Conservation (phyloP, 1,139 yeast genomes). For the Meyerozyma smithsonii region DNA sequence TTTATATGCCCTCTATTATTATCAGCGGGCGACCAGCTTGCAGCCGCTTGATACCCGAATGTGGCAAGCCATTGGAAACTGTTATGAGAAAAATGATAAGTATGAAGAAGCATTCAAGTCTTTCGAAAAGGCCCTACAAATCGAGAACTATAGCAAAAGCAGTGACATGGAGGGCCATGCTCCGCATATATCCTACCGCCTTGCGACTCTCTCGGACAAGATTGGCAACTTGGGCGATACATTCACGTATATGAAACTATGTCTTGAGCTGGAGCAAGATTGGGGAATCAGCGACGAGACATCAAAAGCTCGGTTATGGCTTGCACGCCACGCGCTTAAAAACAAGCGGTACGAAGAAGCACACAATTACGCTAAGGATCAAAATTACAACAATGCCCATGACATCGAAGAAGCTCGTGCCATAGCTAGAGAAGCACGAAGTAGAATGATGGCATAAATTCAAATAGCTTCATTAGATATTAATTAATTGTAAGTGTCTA, state of each 20-base stretch:
- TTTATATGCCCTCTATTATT: constrained; percentile 84
- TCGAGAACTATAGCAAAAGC: constrained; percentile 30
- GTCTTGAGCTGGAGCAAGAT: constrained; percentile 62
- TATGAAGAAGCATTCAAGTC: constrained; percentile 59
- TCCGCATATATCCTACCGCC: constrained; percentile 55
- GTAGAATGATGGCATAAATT: constrained; percentile 27
- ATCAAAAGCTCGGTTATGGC: constrained; percentile 81
- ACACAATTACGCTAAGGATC: constrained; percentile 66
- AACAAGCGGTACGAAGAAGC: constrained; percentile 62
- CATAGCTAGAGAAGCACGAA: constrained; percentile 69
- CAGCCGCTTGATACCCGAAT: constrained; percentile 88
- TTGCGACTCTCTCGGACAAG: constrained; percentile 67
- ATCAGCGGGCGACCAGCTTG: constrained; percentile 83
- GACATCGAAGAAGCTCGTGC: constrained; percentile 88
- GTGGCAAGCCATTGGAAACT: constrained; percentile 95
- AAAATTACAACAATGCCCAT: constrained; percentile 73
- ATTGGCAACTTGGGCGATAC: constrained; percentile 51
- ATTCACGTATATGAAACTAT: constrained; percentile 62
- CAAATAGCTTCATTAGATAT: constrained; percentile 6
- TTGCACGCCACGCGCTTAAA: constrained; percentile 66
- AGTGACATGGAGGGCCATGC: constrained; percentile 20
- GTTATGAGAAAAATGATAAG: constrained; percentile 78
- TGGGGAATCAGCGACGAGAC: constrained; percentile 76
- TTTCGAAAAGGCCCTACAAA: constrained; percentile 52
- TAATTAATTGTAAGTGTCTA: constrained; percentile 1